phyloP scores from a whole-genome alignment of 192 early-diverging fungal species.

The Umbelopsis ramanniana region DNA sequence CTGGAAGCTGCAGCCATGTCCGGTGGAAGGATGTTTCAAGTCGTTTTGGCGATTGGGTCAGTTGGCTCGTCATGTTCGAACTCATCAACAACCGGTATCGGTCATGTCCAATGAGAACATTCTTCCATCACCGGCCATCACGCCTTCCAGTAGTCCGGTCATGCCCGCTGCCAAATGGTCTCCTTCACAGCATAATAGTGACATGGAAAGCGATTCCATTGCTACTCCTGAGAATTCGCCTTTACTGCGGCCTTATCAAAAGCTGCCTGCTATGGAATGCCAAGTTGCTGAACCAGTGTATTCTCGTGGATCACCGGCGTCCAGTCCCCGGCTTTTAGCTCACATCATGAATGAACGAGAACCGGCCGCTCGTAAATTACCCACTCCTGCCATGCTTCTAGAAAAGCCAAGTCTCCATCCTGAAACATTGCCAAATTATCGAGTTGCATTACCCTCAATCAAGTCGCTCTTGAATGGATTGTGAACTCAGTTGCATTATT shows the following conservation, averaged over 20 bases:
- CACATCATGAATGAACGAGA: constrained; percentile 16
- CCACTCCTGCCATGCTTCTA: constrained; percentile 4
- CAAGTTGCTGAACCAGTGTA: constrained; percentile 8
- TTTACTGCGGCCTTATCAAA: constrained; percentile 5
- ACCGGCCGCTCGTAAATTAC: constrained; percentile 15
- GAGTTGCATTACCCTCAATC: constrained; percentile 10
- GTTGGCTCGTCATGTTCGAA: constrained; percentile 55
- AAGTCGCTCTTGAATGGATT: constrained; percentile 14
- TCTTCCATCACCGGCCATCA: neutral
- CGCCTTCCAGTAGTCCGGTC: constrained; percentile 2
- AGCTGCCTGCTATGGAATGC: constrained; percentile 16
- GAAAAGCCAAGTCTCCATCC: neutral
- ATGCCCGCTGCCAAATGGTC: constrained; percentile 7
- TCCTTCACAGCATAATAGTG: neutral
- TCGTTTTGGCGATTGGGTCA: constrained; percentile 44
- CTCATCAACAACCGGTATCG: constrained; percentile 53
- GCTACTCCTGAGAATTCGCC: constrained; percentile 10
- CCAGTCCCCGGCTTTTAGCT: neutral
- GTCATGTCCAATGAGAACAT: constrained; percentile 1
- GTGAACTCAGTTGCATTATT: neutral
- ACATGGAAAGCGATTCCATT: constrained; percentile 14
- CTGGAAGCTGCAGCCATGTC: constrained; percentile 41
- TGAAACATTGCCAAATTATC: neutral
- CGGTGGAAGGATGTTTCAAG: constrained; percentile 37
- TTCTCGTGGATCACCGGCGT: constrained; percentile 4